These are phyloP conservation scores for Cladophialophora yegresii DNA, from an alignment of 2,329 filamentous ascomycete genomes.

Conservation along the genomic window DNA sequence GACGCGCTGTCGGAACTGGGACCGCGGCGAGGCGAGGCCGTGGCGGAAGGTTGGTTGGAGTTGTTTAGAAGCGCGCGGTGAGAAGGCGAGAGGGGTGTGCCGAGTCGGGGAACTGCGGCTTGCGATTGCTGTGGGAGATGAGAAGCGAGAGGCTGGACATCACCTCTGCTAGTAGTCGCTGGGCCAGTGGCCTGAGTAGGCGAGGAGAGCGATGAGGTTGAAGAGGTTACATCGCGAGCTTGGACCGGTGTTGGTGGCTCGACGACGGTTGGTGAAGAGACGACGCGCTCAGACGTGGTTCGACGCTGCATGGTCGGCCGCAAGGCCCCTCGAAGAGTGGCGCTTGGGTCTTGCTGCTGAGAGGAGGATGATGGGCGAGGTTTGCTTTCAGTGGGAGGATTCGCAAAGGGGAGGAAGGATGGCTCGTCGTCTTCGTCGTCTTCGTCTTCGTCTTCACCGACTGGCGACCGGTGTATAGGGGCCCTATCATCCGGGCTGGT, in stretches of 20 bases:
- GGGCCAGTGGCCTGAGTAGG: slow-evolving; percentile 10
- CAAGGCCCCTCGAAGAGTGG: slow-evolving; percentile 46
- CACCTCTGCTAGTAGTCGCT: background rate
- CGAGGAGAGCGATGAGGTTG: slow-evolving; percentile 29
- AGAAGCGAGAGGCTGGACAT: slow-evolving; percentile 4
- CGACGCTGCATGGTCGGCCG: slow-evolving; percentile 35
- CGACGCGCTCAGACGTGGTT: slow-evolving; percentile 37
- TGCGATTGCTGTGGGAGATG: background rate
- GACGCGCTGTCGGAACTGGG: slow-evolving; percentile 55
- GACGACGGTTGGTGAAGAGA: slow-evolving; percentile 30
- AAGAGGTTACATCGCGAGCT: slow-evolving; percentile 37
- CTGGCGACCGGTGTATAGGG: slow-evolving; percentile 39
- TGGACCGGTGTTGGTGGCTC: slow-evolving; percentile 26
- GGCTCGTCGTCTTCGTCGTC: slow-evolving; percentile 50
- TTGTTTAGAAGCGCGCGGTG: slow-evolving; percentile 55
- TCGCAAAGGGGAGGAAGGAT: slow-evolving; percentile 49
- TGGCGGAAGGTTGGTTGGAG: slow-evolving; percentile 9
- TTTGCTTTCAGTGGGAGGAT: slow-evolving; percentile 22
- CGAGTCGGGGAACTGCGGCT: slow-evolving; percentile 6
- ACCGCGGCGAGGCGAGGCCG: slow-evolving; percentile 37
- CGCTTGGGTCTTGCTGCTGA: slow-evolving; percentile 43
- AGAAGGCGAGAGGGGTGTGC: slow-evolving; percentile 44
- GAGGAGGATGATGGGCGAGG: slow-evolving; percentile 33
- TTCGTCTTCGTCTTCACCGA: slow-evolving; percentile 34
- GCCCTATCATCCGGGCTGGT: slow-evolving; percentile 16